Evolutionary conservation across 768 basidiomycete genomes (phyloP).

Genomic region (Tulasnella sp.): DNA sequence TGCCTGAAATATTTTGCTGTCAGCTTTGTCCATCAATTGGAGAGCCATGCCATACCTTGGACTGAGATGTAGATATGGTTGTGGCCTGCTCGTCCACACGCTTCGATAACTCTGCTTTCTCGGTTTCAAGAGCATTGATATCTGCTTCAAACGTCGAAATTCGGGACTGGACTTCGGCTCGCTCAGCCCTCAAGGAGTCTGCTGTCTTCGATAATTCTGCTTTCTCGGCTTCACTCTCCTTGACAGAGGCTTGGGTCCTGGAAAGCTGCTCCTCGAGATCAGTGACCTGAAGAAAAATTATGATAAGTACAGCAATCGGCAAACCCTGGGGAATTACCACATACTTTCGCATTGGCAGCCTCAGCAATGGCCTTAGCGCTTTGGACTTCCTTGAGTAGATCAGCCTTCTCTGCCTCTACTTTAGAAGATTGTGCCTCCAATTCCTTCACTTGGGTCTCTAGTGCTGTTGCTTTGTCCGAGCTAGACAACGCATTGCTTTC

Average conservation of each 20-base stretch:
- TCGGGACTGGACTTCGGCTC: background rate
- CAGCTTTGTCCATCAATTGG: background rate
- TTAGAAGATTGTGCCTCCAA: background rate
- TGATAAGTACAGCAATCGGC: background rate
- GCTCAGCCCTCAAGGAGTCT: background rate
- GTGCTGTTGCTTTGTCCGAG: background rate
- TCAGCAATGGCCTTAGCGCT: background rate
- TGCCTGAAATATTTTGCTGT: background rate
- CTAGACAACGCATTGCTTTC: background rate
- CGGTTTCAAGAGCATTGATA: background rate
- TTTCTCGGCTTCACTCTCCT: background rate
- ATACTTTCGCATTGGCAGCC: background rate
- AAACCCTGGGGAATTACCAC: background rate
- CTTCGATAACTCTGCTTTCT: background rate
- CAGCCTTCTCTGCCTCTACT: background rate
- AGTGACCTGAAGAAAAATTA: background rate
- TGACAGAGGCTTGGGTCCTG: background rate
- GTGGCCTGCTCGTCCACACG: background rate
- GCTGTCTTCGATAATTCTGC: background rate
- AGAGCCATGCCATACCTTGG: background rate
- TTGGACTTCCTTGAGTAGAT: background rate
- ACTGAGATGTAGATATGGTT: background rate
- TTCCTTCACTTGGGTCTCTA: constrained; percentile 1
- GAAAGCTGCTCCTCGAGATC: background rate
- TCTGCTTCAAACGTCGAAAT: background rate